These are phyloP conservation scores for Mortierella hygrophila DNA, from an alignment of 192 early-diverging fungal genomes.

Conservation along the genomic window DNA sequence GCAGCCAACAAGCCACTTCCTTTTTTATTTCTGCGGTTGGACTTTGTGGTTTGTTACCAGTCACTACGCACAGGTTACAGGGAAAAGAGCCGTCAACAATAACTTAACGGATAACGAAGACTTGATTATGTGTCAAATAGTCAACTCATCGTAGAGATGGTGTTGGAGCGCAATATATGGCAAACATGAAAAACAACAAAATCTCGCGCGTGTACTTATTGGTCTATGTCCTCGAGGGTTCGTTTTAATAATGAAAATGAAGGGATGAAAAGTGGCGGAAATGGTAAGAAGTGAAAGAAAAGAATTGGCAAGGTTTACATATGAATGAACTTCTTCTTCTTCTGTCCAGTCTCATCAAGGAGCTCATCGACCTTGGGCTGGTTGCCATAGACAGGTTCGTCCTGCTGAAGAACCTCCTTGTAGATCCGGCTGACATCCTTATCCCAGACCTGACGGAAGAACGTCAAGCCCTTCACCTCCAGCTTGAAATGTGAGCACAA, in stretches of 20 bases:
- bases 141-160: too few species aligned
- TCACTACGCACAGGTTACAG: neutral
- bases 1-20: neutral
- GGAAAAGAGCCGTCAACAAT: too few species aligned
- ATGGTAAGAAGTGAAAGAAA: neutral
- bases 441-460: conserved; percentile 72
- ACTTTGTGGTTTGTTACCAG: neutral
- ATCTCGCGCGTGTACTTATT: too few species aligned
- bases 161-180: too few species aligned
- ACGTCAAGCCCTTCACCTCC: conserved; percentile 58
- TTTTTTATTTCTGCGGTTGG: neutral
- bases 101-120: too few species aligned
- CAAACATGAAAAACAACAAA: too few species aligned
- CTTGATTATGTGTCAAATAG: too few species aligned
- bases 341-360: conserved; percentile 59
- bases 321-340: conserved; percentile 50
- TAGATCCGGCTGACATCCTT: conserved; percentile 64
- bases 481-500: conserved; percentile 60
- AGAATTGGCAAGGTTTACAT: conserved; percentile 10
- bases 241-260: neutral
- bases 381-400: conserved; percentile 66
- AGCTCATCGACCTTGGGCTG: conserved; percentile 63
- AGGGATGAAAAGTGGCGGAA: neutral
- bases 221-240: too few species aligned
- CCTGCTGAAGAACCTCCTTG: conserved; percentile 59